Percentiles rank a stretch among this genome's conserved stretches.
Evolutionary conservation across 148 eudicot species (phyloP).

Genomic region (Rhododendron ovatum): DNA sequence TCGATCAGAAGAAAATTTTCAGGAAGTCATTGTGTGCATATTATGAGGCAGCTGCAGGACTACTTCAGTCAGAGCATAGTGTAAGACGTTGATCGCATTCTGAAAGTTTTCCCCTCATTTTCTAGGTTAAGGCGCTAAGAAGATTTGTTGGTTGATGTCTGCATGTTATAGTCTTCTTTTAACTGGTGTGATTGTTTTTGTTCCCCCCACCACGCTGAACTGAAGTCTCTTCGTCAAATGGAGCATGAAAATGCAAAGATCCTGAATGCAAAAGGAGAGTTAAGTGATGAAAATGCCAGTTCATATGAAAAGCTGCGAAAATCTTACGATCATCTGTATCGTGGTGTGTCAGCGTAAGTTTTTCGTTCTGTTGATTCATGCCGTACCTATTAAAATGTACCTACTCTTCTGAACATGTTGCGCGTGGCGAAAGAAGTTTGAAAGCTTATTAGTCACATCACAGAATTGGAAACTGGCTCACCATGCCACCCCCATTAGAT

Average conservation of each 20-base stretch:
- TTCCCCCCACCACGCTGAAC: conserved; percentile 7
- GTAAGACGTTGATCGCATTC: conserved; percentile 43
- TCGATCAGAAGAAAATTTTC: conserved; percentile 77
- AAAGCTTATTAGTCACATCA: background rate
- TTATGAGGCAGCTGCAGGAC: conserved; percentile 79
- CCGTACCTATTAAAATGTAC: background rate
- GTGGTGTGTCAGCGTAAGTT: conserved; percentile 92
- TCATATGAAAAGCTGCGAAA: conserved; percentile 92
- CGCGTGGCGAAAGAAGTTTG: background rate
- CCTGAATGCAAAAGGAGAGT: conserved; percentile 88
- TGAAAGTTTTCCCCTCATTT: background rate
- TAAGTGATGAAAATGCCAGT: conserved; percentile 84
- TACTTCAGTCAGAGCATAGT: conserved; percentile 76
- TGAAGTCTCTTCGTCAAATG: conserved; percentile 90
- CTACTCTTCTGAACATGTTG: background rate
- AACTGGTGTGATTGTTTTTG: background rate
- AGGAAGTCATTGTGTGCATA: conserved; percentile 68
- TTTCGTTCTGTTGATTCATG: background rate
- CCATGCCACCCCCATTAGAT: background rate
- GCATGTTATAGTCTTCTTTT: background rate
- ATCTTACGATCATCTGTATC: conserved; percentile 80
- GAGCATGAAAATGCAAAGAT: conserved; percentile 94
- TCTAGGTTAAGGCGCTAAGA: background rate
- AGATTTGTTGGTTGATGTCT: background rate
- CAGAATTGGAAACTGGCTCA: conserved; percentile 1